phyloP scores from a whole-genome alignment of 371 early-diverging fungal genomes.

The Syncephalastrum sp. region DNA sequence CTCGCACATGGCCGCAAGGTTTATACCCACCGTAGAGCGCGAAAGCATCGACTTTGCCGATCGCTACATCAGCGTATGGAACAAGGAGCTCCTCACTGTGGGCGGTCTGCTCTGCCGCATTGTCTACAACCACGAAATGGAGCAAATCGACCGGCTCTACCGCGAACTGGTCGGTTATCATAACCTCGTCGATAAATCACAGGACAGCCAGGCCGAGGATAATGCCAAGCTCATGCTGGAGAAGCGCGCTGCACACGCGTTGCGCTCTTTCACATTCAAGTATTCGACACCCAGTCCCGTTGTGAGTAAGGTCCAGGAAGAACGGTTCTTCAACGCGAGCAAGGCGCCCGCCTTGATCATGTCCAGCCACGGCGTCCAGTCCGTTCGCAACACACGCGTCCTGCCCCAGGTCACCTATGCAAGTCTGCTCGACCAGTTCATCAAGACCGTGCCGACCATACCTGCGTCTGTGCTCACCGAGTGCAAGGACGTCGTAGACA shows the following conservation, averaged over 20 bases:
- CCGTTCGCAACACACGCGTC: conserved; percentile 49
- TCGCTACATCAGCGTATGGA: conserved; percentile 78
- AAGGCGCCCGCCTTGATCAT: conserved; percentile 55
- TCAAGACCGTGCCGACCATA: conserved; percentile 65
- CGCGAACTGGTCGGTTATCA: conserved; percentile 47
- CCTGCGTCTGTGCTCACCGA: conserved; percentile 45
- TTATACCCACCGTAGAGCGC: conserved; percentile 91
- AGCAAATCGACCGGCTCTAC: conserved; percentile 55
- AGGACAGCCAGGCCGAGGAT: conserved; percentile 9
- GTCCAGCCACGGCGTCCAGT: conserved; percentile 66
- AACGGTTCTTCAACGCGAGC: conserved; percentile 57
- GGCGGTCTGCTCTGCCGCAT: conserved; percentile 75
- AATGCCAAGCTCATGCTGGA: conserved; percentile 54
- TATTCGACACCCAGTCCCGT: conserved; percentile 72
- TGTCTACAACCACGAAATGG: conserved; percentile 79
- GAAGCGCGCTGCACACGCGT: conserved; percentile 70
- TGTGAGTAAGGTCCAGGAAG: conserved; percentile 61
- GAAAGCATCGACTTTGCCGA: conserved; percentile 93
- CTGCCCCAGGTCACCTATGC: conserved; percentile 23
- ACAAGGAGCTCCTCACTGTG: conserved; percentile 76
- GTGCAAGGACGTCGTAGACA: conserved; percentile 59
- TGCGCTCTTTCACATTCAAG: conserved; percentile 68
- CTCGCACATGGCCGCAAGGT: conserved; percentile 79
- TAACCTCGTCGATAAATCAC: conserved; percentile 31
- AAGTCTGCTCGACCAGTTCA: conserved; percentile 49